Base-by-base conservation (phyloP, 345 rosid species). In the Turritis glabra region DNA sequence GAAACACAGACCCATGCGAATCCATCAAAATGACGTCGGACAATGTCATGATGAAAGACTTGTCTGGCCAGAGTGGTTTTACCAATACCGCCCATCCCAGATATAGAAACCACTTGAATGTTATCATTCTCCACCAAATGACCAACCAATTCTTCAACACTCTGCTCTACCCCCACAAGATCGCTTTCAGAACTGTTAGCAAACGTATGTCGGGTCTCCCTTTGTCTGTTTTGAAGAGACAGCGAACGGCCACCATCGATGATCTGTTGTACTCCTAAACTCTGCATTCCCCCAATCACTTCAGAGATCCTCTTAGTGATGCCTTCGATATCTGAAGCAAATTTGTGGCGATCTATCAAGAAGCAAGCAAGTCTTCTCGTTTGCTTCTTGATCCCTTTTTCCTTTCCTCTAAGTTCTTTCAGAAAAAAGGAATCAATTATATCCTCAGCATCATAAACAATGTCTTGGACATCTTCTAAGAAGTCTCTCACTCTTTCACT, bases 41-140 rank as follows among this genome's bases (percentile, higher is more conserved):
- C 59, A 0, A 29, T n/a, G 7, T 15, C 8, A 32, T 69, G 77
- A 38, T 73, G 23, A n/a, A 70, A 46, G 0, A 84, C 48, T 40
- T 73, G 74, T 50, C 19, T 79, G 0, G 86, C 86, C 0, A 86
- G 62, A 6, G 90, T 50, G 3, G 88, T 86, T 68, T 82, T 86
- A 4, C 87, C 87, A 17, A 82, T 64, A 19, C 87, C 90, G 0
- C 86, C 85, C 87, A 84, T 84, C 17, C 90, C 88, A 11, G 72
- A 58, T 10, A 86, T 71, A 0, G 79, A 67, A 25, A 84, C 76
- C 25, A 73, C 69, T 14, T 44, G 41, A 9, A n/a, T 25, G 1
- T 69, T 50, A 2, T 46, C 56, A 7, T 25, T 37, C 2, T 0
- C 67, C 14, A 77, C 53, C 53, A 84, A 32, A 13, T 66, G 11